A percentile compares a stretch with the other conserved stretches of the same genome.
phyloP scores from a whole-genome alignment of 176 grass and related monocot species.

The Puya raimondii region DNA sequence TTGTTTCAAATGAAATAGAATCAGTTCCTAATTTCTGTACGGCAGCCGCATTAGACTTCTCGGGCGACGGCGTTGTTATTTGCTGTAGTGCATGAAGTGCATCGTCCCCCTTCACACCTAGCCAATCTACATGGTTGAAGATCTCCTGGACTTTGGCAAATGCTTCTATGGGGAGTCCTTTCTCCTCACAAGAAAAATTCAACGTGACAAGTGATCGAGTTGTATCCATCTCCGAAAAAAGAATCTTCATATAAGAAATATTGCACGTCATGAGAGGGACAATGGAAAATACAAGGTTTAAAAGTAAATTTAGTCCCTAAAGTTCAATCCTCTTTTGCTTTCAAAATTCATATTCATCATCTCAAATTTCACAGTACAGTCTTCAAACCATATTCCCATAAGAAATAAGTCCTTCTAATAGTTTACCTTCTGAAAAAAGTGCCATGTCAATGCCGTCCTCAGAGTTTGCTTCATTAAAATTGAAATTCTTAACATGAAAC shows the following conservation, averaged over 20 bases:
- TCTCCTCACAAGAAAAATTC: conserved; percentile 57
- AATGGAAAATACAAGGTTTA: not conserved
- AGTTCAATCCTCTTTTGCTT: too few relatives aligned
- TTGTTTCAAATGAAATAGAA: conserved; percentile 25
- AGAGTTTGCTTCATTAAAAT: too few relatives aligned
- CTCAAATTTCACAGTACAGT: too few relatives aligned
- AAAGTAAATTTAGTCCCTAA: too few relatives aligned
- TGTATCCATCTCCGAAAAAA: conserved; percentile 80
- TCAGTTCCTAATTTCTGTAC: conserved; percentile 26
- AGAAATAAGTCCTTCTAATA: too few relatives aligned
- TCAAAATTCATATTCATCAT: too few relatives aligned
- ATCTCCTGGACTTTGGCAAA: conserved; percentile 86
- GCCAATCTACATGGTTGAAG: conserved; percentile 67
- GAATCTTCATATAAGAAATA: conserved; percentile 58
- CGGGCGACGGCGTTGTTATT: conserved; percentile 19
- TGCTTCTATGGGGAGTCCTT: conserved; percentile 82
- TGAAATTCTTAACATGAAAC: too few relatives aligned
- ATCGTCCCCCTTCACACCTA: conserved; percentile 42
- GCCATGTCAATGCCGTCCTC: too few relatives aligned
- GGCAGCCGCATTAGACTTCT: conserved; percentile 23
- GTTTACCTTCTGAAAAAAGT: too few relatives aligned
- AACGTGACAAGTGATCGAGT: conserved; percentile 43
- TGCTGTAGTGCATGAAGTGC: conserved; percentile 29
- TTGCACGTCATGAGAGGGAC: conserved; percentile 12
- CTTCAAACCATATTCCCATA: too few relatives aligned